phyloP scores from a whole-genome alignment of 257 asterid species.

The Penstemon eatonii region DNA sequence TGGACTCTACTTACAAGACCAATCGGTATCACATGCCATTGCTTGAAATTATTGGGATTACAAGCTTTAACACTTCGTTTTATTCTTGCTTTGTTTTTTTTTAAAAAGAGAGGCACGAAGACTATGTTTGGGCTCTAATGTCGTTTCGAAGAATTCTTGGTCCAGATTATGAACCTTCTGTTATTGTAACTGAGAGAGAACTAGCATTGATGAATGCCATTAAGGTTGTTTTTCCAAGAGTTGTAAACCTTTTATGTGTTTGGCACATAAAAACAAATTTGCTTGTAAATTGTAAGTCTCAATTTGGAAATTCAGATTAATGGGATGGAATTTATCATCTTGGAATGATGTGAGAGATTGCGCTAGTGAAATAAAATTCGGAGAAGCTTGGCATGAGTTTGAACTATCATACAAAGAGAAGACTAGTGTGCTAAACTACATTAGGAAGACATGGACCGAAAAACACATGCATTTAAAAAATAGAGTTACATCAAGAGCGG shows the following conservation, averaged over 20 bases:
- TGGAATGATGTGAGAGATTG: background rate
- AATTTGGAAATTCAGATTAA: background rate
- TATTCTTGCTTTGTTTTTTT: background rate
- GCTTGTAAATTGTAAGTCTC: background rate
- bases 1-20: constrained; percentile 15
- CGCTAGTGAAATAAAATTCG: background rate
- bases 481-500: no score
- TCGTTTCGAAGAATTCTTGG: background rate
- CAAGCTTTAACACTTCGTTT: constrained; percentile 27
- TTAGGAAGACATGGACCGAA: background rate
- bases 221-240: background rate
- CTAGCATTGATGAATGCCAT: background rate
- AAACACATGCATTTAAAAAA: background rate
- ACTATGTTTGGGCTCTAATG: background rate
- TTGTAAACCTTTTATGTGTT: background rate
- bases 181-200: constrained; percentile 2
- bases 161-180: background rate
- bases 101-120: background rate
- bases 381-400: background rate
- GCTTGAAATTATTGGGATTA: background rate
- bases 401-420: background rate
- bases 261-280: constrained; percentile 16
- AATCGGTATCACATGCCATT: background rate
- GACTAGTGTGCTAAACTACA: background rate
- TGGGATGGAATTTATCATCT: background rate